A percentile compares a stretch with the other conserved stretches of the same genome.
Evolutionary conservation across 139 green algal genomes (phyloP).

Genomic region (Closterium sp.): DNA sequence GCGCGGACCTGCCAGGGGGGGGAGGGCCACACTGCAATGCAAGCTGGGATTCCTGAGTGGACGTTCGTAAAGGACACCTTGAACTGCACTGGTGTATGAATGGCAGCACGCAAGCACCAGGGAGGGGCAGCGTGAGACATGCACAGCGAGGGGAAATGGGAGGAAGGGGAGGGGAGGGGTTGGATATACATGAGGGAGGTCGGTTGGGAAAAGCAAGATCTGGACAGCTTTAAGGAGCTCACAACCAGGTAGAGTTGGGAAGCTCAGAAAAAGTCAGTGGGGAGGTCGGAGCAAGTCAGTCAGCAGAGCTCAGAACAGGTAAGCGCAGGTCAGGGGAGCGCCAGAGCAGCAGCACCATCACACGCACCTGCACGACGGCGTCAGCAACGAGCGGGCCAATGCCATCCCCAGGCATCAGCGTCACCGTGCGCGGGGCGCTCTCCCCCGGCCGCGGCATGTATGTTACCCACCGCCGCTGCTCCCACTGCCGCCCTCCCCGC

Average conservation of each 20-base stretch:
- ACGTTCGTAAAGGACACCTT: not conserved
- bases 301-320: too few relatives aligned
- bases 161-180: not conserved
- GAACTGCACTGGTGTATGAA: not conserved
- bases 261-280: too few relatives aligned
- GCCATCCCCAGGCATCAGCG: slow-evolving; percentile 69
- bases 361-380: slow-evolving; percentile 29
- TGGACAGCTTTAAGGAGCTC: too few relatives aligned
- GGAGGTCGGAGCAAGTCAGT: too few relatives aligned
- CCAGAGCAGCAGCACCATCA: not conserved
- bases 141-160: not conserved
- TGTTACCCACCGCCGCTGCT: slow-evolving; percentile 39
- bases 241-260: too few relatives aligned
- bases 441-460: slow-evolving; percentile 61
- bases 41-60: too few relatives aligned
- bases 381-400: slow-evolving; percentile 51
- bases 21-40: too few relatives aligned
- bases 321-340: too few relatives aligned
- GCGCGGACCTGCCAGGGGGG: too few relatives aligned
- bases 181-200: not conserved
- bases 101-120: not conserved
- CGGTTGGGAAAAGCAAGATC: too few relatives aligned
- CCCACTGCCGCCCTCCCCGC: not conserved
- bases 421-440: slow-evolving; percentile 54
- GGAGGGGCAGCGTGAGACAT: not conserved